phyloP scores from a whole-genome alignment of 169 alveolate species.

The Eimeria praecox region DNA sequence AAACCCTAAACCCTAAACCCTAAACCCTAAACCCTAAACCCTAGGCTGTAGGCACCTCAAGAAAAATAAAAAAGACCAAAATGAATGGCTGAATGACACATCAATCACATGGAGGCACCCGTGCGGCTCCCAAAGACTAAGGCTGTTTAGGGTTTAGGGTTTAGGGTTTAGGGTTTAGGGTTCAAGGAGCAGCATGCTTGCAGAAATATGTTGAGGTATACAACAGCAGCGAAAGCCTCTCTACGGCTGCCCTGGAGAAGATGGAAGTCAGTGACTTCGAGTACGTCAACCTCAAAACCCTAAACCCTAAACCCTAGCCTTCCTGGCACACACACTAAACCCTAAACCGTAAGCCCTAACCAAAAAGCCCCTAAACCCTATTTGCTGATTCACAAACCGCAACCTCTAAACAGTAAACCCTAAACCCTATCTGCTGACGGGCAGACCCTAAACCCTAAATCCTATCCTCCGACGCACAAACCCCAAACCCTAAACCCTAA shows the following conservation, averaged over 20 bases:
- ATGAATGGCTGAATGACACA: neutral
- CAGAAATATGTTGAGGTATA: conserved; percentile 62
- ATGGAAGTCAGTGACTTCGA: conserved; percentile 53
- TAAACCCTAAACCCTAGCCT: neutral
- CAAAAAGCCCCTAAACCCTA: neutral
- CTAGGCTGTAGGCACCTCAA: neutral
- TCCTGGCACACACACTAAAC: no score
- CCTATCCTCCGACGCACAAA: neutral
- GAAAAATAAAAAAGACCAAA: neutral
- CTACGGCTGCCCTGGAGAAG: conserved; percentile 13
- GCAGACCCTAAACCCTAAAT: neutral
- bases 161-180: conserved; percentile 29
- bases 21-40: neutral
- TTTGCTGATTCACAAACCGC: neutral
- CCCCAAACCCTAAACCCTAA: conserved; percentile 39
- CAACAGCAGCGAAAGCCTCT: conserved; percentile 32
- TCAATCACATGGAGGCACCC: neutral
- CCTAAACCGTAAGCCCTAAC: neutral
- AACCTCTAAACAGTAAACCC: neutral
- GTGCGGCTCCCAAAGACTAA: neutral
- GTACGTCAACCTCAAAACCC: conserved; percentile 1
- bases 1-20: conserved; percentile 29
- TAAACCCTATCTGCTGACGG: neutral
- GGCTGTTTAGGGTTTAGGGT: conserved; percentile 36
- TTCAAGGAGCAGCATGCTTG: neutral